These are phyloP conservation scores for Bruguiera parviflora DNA, from an alignment of 345 rosid species.

Conservation along the genomic window DNA sequence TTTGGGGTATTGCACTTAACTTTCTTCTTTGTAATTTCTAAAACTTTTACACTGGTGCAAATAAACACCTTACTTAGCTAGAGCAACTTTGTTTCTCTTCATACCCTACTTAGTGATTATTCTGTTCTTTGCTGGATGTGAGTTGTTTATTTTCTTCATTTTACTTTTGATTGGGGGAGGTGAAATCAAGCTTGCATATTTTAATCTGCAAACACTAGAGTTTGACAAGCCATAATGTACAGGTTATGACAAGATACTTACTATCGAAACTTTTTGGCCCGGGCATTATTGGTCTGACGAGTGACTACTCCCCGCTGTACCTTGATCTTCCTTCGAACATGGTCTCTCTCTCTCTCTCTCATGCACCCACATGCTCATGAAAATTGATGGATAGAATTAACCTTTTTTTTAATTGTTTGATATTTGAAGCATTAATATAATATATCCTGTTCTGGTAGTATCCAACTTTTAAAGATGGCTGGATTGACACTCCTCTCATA, in stretches of 20 bases:
- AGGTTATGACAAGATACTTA: constrained; percentile 77
- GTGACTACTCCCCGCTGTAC: constrained; percentile 51
- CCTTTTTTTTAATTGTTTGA: too few relatives aligned
- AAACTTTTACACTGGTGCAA: neutral
- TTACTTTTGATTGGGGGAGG: neutral
- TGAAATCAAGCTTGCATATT: neutral
- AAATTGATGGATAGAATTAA: too few relatives aligned
- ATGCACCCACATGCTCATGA: neutral
- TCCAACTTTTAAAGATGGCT: too few relatives aligned
- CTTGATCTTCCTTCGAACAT: constrained; percentile 89
- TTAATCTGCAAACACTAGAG: neutral
- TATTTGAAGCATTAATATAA: too few relatives aligned
- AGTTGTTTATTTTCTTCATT: neutral
- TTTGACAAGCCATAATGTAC: constrained; percentile 14
- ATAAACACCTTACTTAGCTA: neutral
- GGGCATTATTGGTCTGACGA: constrained; percentile 53
- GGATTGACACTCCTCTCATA: too few relatives aligned
- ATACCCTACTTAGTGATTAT: too few relatives aligned
- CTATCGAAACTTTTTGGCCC: constrained; percentile 81
- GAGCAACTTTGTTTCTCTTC: too few relatives aligned
- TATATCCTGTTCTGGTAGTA: too few relatives aligned
- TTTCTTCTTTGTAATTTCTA: constrained; percentile 1
- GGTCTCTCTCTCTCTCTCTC: constrained; percentile 40
- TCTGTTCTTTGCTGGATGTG: too few relatives aligned
- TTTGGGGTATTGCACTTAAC: constrained; percentile 57